Evolutionary conservation across 345 rosid species (phyloP).

Genomic region (Cardamine resedifolia): DNA sequence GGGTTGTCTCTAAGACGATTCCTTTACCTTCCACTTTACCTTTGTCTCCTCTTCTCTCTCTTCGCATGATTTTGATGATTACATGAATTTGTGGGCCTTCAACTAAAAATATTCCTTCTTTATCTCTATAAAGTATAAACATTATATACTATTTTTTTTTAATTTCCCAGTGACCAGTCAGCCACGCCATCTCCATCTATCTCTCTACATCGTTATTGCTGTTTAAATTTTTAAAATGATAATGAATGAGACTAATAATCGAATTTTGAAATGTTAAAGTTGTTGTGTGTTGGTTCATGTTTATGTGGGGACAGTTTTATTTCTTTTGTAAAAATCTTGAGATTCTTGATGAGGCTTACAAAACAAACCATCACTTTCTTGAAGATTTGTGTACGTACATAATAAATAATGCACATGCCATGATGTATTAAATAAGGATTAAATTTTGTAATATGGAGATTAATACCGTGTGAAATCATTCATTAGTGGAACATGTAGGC

Average conservation of each 20-base stretch:
- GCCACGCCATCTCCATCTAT: constrained; percentile 38
- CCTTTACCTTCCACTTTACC: constrained; percentile 44
- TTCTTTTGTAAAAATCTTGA: constrained; percentile 1
- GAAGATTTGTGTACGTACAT: constrained; percentile 3
- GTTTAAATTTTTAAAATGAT: not conserved
- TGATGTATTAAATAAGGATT: not conserved
- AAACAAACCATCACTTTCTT: constrained; percentile 39
- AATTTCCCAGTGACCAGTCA: constrained; percentile 35
- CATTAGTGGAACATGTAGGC: constrained; percentile 5
- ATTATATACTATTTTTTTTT: constrained; percentile 1
- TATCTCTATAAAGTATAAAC: constrained; percentile 11
- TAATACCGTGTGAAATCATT: not conserved
- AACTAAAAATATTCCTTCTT: constrained; percentile 1
- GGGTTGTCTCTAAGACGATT: constrained; percentile 36
- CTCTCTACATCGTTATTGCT: constrained; percentile 30
- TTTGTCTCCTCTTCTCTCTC: constrained; percentile 43
- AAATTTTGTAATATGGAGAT: not conserved
- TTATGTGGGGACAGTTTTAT: constrained; percentile 27
- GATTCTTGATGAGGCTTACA: constrained; percentile 33
- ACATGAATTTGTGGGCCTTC: constrained; percentile 42
- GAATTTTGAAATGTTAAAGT: constrained; percentile 21
- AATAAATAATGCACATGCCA: constrained; percentile 19
- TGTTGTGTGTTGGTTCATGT: constrained; percentile 22
- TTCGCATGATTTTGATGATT: constrained; percentile 50
- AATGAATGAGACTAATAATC: constrained; percentile 25